Base-by-base conservation (phyloP, 352 stramenopile genomes). In the Phytopythium kandeliae region DNA sequence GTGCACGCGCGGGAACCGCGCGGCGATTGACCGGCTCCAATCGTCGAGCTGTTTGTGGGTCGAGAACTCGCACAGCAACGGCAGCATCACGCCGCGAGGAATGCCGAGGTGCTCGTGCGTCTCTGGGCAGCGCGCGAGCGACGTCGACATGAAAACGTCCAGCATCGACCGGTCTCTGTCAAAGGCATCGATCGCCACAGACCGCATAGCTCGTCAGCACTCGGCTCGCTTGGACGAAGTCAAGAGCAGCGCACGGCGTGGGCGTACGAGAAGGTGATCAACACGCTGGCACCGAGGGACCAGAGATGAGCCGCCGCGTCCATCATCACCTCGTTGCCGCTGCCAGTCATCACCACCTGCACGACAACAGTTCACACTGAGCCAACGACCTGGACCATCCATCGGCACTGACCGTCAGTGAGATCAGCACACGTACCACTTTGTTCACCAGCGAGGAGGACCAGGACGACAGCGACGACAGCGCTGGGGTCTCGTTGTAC, bases 181-280 rank as follows among this genome's bases (percentile, higher is more conserved):
- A 19, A 4, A 31, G 4, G 28, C 10, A 19, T n/a, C 21, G 19
- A 17, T 26, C 37, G n/a, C 37, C n/a, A 44, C 9, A 30, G 21
- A 30, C 38, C 10, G 8, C 15, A n/a, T 22, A 28, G 21, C 21
- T 45, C 38, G 16, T 48, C 26, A 36, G 47, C 34, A 45, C n/a
- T n/a, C n/a, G n/a, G n/a, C n/a, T n/a, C 19, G 6, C 25, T 26
- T 34, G 11, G 12, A 30, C 40, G 15, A 38, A 4, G 9, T 9
- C 41, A 34, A 4, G 13, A 3, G 15, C 19, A 16, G 0, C 12
- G 33, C 2, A n/a, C 25, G 7, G 19, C 4, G 2, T 42, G 26
- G 38, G 65, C 73, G 37, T 71, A 87, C 76, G 61, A 60, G 51
- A 90, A 90, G 6, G 74, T 76, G 17, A 88, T 58, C 21, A 90